Conservation (phyloP, 768 basidiomycete species). For the Macrolepiota albuminosa region DNA sequence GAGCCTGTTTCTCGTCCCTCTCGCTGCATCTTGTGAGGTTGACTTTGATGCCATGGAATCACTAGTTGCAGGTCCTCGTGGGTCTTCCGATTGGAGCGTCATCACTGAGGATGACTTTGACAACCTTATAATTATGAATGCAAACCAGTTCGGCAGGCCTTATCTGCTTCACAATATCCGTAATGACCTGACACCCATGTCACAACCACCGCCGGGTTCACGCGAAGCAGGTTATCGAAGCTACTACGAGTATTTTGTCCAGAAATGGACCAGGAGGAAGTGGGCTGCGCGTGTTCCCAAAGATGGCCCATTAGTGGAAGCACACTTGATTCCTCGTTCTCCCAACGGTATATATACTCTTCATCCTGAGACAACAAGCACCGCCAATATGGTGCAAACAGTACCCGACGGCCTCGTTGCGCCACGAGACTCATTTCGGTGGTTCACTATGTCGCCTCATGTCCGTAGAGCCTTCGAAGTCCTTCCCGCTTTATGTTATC, state of each 20-base stretch:
- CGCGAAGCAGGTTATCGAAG: conserved; percentile 42
- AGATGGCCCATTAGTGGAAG: conserved; percentile 63
- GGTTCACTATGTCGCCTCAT: conserved; percentile 47
- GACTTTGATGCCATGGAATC: conserved; percentile 56
- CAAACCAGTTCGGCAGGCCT: conserved; percentile 49
- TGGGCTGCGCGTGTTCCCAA: conserved; percentile 39
- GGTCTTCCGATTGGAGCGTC: conserved; percentile 50
- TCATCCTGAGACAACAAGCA: conserved; percentile 6
- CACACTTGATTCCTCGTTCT: conserved; percentile 35
- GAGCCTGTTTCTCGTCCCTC: conserved; percentile 63
- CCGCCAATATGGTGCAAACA: conserved; percentile 16
- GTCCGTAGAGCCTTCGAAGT: conserved; percentile 49
- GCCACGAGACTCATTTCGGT: conserved; percentile 45
- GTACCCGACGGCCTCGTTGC: conserved; percentile 23
- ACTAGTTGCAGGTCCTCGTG: conserved; percentile 44
- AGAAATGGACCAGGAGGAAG: conserved; percentile 50
- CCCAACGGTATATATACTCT: conserved; percentile 34
- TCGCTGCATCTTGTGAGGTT: conserved; percentile 42
- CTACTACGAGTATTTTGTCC: conserved; percentile 55
- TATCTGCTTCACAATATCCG: conserved; percentile 55
- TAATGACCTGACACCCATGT: conserved; percentile 61
- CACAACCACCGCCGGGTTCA: conserved; percentile 47
- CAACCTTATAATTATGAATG: conserved; percentile 50
- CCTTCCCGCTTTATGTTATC: conserved; percentile 64
- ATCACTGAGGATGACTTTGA: conserved; percentile 46